These are phyloP conservation scores for Marsdenia floribunda DNA, from an alignment of 257 asterid genomes.

Conservation along the genomic window DNA sequence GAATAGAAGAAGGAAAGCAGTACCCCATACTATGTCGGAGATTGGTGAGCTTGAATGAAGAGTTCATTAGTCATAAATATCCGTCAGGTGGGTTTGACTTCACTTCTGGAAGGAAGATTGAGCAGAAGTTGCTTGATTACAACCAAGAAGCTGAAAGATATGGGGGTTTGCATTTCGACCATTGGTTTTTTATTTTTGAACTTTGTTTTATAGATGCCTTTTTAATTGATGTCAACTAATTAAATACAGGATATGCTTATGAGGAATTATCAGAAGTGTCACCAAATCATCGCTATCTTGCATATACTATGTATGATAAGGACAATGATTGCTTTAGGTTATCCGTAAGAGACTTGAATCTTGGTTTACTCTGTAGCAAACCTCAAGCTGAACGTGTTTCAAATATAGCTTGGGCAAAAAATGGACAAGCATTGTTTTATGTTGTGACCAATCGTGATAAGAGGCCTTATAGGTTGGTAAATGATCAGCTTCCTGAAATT, in stretches of 20 bases:
- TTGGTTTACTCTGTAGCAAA: slow-evolving; percentile 65
- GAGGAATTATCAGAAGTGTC: slow-evolving; percentile 92
- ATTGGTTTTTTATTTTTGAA: background rate
- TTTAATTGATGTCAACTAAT: slow-evolving; percentile 6
- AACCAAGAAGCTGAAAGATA: slow-evolving; percentile 91
- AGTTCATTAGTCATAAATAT: slow-evolving; percentile 74
- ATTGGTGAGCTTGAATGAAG: slow-evolving; percentile 71
- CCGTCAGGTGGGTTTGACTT: slow-evolving; percentile 95
- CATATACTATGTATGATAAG: slow-evolving; percentile 93
- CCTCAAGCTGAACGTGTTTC: slow-evolving; percentile 87
- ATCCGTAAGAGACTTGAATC: slow-evolving; percentile 76
- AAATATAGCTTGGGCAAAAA: slow-evolving; percentile 87
- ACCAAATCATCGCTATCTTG: slow-evolving; percentile 91
- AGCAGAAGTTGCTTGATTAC: slow-evolving; percentile 87
- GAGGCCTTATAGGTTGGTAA: slow-evolving; percentile 79
- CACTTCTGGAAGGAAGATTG: slow-evolving; percentile 79
- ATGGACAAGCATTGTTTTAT: slow-evolving; percentile 70
- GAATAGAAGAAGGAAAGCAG: slow-evolving; percentile 93
- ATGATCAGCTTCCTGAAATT: slow-evolving; percentile 10
- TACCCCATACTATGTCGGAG: slow-evolving; percentile 83
- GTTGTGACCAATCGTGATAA: slow-evolving; percentile 73
- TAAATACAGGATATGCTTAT: slow-evolving; percentile 63
- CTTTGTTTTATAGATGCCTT: background rate
- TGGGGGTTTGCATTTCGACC: slow-evolving; percentile 46
- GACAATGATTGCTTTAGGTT: slow-evolving; percentile 68